These are phyloP conservation scores for Physocladia obscura DNA, from an alignment of 192 early-diverging fungal genomes.

Conservation along the genomic window DNA sequence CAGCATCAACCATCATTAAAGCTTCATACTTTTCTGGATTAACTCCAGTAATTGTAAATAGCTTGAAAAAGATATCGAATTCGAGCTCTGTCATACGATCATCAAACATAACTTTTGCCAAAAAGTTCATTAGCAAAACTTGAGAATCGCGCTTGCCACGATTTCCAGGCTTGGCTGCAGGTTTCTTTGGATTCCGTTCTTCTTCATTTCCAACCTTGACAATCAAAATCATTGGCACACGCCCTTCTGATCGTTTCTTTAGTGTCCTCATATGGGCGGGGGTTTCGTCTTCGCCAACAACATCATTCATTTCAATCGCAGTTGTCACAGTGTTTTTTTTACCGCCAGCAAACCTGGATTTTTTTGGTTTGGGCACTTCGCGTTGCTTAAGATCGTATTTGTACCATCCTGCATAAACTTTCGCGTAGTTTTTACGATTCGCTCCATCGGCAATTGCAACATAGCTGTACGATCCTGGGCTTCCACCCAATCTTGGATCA, in stretches of 20 bases:
- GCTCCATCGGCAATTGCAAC: conserved; percentile 90
- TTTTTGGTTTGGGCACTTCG: conserved; percentile 21
- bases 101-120: conserved; percentile 82
- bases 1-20: conserved; percentile 79
- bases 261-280: conserved; percentile 28
- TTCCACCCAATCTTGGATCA: conserved; percentile 37
- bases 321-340: not conserved
- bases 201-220: conserved; percentile 51
- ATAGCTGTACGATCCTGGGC: conserved; percentile 71
- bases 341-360: conserved; percentile 1
- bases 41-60: conserved; percentile 80
- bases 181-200: conserved; percentile 37
- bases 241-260: conserved; percentile 36
- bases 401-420: conserved; percentile 92
- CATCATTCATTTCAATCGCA: conserved; percentile 10
- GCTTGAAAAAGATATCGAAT: conserved; percentile 86
- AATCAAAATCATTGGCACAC: conserved; percentile 52
- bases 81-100: conserved; percentile 89
- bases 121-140: conserved; percentile 92
- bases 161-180: conserved; percentile 50
- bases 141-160: conserved; percentile 97
- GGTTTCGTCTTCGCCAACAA: not conserved
- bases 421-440: conserved; percentile 90
- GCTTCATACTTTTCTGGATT: conserved; percentile 72
- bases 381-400: conserved; percentile 14